Evolutionary conservation across 139 green algal genomes (phyloP).

Genomic region (Volvox africanus): DNA sequence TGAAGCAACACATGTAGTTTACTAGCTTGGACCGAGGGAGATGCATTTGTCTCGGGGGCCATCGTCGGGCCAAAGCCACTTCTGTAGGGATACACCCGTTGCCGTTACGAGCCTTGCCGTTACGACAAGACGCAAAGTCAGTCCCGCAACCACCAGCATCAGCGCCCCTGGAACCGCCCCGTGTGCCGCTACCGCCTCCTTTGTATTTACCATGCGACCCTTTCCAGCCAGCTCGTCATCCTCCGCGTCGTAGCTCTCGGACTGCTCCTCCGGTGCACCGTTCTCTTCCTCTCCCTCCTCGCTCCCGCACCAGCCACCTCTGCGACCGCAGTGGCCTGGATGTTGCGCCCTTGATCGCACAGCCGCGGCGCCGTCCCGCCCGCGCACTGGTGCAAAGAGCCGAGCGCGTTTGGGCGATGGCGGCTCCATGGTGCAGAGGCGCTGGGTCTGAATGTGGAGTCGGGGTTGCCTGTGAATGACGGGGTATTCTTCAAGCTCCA

Average conservation of each 20-base stretch:
- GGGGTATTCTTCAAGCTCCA: background rate
- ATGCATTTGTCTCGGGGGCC: too few relatives aligned
- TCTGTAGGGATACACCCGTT: too few relatives aligned
- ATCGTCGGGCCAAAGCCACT: too few relatives aligned
- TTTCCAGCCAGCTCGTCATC: too few relatives aligned
- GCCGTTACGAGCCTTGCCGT: too few relatives aligned
- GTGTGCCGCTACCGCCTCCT: too few relatives aligned
- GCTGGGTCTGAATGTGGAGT: background rate
- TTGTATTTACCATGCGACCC: too few relatives aligned
- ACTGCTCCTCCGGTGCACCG: background rate
- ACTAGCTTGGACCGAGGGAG: too few relatives aligned
- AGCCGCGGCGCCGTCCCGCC: background rate
- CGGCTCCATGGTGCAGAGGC: background rate
- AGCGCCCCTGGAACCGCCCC: too few relatives aligned
- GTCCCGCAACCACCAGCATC: too few relatives aligned
- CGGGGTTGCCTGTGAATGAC: background rate
- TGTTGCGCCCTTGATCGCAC: background rate
- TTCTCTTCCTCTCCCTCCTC: background rate
- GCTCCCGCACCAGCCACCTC: background rate
- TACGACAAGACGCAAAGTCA: too few relatives aligned
- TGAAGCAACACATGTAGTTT: too few relatives aligned
- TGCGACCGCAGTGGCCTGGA: background rate
- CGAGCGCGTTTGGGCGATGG: constrained; percentile 36
- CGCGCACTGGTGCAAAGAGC: background rate
- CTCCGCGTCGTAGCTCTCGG: background rate